Base-by-base conservation (phyloP, 352 stramenopile species). In the Phytophthora europaea region DNA sequence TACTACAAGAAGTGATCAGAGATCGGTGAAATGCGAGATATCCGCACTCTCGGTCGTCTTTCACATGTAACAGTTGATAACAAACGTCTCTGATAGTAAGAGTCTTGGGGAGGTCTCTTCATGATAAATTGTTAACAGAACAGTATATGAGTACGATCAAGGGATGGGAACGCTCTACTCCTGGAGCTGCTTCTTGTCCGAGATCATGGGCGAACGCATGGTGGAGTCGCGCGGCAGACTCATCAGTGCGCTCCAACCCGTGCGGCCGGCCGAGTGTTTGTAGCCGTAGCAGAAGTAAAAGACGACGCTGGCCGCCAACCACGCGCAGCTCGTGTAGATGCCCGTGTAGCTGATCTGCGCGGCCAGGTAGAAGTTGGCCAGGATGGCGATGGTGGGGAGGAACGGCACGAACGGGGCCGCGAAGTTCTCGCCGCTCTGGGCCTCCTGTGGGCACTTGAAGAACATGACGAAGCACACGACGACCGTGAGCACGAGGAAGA, bases 281-380 rank as follows among this genome's bases (percentile, higher is more conserved):
- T 92, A 95, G 56, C 88, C 88, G 66, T 95, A 95, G n/a, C 77
- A 69, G 50, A 94, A 91, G 83, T 95, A 94, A 45, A 88, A 92
- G 6, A 95, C 7, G 10, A 92, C 80, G 22, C 71, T 85, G 2
- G 76, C 79, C 6, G 33, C 74, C 56, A 95, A 68, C 87, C 87
- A 95, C 10, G 80, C 72, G n/a, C 79, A 79, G 40, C 80, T 82
- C 51, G 81, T 79, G 16, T 67, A 72, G 20, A 95, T 90, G 52
- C 83, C 84, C 5, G 78, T 65, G 60, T 84, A 73, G 16, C 52
- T 68, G 51, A 93, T 79, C 70, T 95, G 88, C 13, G 87, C 65
- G 34, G 88, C 82, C 38, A 95, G 55, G 70, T 94, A 94, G 62
- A 88, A 95, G 67, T 94, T 87, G 40, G 84, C 76, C 18, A 90